Conservation (phyloP, 139 green algal genomes). For the Picocystis salinarum region DNA sequence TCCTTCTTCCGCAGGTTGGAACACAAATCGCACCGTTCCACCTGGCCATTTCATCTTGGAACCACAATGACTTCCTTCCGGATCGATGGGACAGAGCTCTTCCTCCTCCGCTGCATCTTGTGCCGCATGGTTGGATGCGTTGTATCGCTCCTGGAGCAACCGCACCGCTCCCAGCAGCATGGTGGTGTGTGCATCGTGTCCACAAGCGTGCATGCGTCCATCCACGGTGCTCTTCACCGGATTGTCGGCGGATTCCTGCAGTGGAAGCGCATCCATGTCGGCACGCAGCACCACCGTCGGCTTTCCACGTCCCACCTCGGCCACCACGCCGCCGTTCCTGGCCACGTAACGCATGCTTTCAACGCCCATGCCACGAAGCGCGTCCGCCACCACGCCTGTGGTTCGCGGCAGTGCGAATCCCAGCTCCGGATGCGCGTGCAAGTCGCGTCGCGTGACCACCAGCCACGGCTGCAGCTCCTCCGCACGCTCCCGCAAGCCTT, state of each 20-base stretch:
- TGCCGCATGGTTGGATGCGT: no score
- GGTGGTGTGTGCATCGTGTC: slow-evolving; percentile 65
- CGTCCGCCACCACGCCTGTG: no score
- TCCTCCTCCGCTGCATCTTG: no score
- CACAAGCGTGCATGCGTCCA: slow-evolving; percentile 69
- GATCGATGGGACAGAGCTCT: not conserved
- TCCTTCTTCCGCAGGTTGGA: slow-evolving; percentile 84
- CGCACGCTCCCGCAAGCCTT: no score
- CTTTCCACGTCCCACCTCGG: not conserved
- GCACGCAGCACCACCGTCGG: slow-evolving; percentile 50
- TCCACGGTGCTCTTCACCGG: slow-evolving; percentile 5
- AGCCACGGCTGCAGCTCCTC: no score
- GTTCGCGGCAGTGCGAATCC: no score
- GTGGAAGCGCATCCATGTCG: slow-evolving; percentile 79
- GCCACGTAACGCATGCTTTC: not conserved
- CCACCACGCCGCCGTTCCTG: not conserved
- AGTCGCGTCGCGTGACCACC: no score
- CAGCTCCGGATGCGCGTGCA: no score
- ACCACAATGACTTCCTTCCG: no score
- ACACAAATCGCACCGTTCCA: slow-evolving; percentile 66
- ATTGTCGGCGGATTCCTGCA: slow-evolving; percentile 24
- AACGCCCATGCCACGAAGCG: no score
- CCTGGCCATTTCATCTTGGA: no score
- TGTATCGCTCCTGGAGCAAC: slow-evolving; percentile 36
- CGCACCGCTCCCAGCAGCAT: slow-evolving; percentile 66